Percentiles rank a stretch among this genome's conserved stretches.
Evolutionary conservation across 1,284 basidiomycete genomes (phyloP).

Genomic region (Meripilus lineatus): DNA sequence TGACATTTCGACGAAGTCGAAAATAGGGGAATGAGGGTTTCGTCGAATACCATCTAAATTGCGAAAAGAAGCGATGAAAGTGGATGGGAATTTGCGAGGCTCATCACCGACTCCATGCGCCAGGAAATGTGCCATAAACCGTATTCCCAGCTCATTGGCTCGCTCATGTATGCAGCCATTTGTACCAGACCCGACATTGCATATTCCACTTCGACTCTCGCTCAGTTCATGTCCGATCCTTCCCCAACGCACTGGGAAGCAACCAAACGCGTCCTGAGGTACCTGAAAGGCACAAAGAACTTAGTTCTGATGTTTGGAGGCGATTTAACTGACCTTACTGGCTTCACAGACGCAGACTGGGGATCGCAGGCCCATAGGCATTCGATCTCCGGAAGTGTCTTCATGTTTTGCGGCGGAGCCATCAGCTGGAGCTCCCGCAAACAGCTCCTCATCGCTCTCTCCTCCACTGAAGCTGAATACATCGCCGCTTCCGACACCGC

Average conservation of each 20-base stretch:
- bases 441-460: conserved; percentile 30
- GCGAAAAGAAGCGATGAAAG: no score
- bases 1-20: no score
- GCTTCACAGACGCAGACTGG: conserved; percentile 37
- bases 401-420: conserved; percentile 29
- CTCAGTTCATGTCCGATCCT: conserved; percentile 27
- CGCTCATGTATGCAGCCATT: conserved; percentile 27
- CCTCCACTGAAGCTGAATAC: conserved; percentile 32
- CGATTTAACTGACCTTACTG: conserved; percentile 18
- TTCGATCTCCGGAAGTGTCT: conserved; percentile 29
- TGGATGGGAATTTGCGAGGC: no score
- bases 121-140: conserved; percentile 3
- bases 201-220: conserved; percentile 29
- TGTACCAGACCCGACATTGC: conserved; percentile 33
- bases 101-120: no score
- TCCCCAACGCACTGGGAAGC: conserved; percentile 29
- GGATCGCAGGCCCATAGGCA: conserved; percentile 15
- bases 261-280: conserved; percentile 32
- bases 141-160: conserved; percentile 18
- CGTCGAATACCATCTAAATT: no score
- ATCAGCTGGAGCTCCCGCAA: conserved; percentile 31
- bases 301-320: conserved; percentile 28
- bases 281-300: conserved; percentile 33
- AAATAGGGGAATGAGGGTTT: no score
- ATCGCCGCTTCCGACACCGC: conserved; percentile 26